These are phyloP conservation scores for Podila verticillata DNA, from an alignment of 192 early-diverging fungal species.

Conservation along the genomic window DNA sequence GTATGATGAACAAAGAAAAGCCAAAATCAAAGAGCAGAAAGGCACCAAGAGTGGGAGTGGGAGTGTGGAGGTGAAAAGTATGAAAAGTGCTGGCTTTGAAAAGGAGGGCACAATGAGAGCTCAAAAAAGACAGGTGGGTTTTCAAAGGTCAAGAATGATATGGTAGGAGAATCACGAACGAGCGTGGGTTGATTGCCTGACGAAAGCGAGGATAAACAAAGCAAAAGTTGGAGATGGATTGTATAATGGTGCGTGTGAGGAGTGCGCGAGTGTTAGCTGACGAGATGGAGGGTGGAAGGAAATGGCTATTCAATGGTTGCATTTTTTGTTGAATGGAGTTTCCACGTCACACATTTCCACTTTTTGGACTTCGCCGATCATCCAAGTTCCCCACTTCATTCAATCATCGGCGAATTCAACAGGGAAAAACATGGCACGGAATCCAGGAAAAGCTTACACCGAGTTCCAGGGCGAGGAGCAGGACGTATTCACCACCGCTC, in stretches of 20 bases:
- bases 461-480: constrained; percentile 25
- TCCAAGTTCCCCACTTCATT: not conserved
- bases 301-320: not conserved
- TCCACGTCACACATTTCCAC: not conserved
- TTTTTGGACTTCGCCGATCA: not conserved
- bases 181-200: too few relatives aligned
- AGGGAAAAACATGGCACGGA: constrained; percentile 15
- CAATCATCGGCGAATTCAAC: not conserved
- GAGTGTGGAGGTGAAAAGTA: not conserved
- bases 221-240: too few relatives aligned
- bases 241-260: too few relatives aligned
- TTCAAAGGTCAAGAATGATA: not conserved
- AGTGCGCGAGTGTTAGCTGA: too few relatives aligned
- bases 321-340: too few relatives aligned
- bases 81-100: too few relatives aligned
- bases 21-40: not conserved
- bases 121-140: too few relatives aligned
- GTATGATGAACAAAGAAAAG: not conserved
- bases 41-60: not conserved
- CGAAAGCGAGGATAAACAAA: too few relatives aligned
- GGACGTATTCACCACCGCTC: constrained; percentile 10
- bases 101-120: too few relatives aligned
- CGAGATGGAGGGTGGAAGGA: not conserved
- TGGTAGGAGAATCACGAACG: too few relatives aligned
- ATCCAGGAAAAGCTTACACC: constrained; percentile 24